Conservation (phyloP, 73 alveolate genomes). For the Paramecium bursaria region DNA sequence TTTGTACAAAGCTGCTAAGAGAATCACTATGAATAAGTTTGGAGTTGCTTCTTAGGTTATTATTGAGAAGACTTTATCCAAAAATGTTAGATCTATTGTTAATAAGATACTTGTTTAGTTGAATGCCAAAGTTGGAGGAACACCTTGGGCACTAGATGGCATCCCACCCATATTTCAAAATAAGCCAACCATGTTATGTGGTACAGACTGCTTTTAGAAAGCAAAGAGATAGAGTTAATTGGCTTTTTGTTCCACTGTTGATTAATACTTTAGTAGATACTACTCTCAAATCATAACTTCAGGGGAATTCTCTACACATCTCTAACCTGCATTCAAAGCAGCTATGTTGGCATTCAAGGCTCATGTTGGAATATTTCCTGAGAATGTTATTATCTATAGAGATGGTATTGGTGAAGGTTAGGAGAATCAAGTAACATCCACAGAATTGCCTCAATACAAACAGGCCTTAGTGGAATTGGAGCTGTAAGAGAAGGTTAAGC, state of each 20-base stretch:
- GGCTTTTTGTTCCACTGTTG: conserved; percentile 78
- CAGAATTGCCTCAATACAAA: conserved; percentile 78
- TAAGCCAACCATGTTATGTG: conserved; percentile 88
- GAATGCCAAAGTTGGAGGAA: conserved; percentile 94
- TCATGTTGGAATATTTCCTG: conserved; percentile 28
- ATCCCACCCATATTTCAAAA: conserved; percentile 80
- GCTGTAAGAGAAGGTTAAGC: conserved; percentile 10
- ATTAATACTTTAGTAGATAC: conserved; percentile 73
- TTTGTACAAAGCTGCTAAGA: conserved; percentile 40
- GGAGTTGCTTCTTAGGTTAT: conserved; percentile 39
- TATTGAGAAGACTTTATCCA: conserved; percentile 62
- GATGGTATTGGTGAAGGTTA: conserved; percentile 88
- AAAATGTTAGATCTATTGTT: conserved; percentile 81
- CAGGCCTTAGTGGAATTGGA: conserved; percentile 65
- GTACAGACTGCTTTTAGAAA: conserved; percentile 83
- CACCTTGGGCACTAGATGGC: conserved; percentile 96
- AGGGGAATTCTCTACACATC: conserved; percentile 71
- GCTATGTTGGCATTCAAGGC: conserved; percentile 16
- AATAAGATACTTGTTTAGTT: conserved; percentile 92
- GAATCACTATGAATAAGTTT: conserved; percentile 16
- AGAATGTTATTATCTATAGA: conserved; percentile 74
- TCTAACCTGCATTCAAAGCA: not conserved
- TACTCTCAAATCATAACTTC: conserved; percentile 72
- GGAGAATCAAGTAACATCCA: conserved; percentile 70
- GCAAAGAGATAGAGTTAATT: conserved; percentile 72